Evolutionary conservation across 257 asterid species (phyloP), one percentile per base, ranked within the genome.

Genomic region (Nicotiana attenuata): DNA sequence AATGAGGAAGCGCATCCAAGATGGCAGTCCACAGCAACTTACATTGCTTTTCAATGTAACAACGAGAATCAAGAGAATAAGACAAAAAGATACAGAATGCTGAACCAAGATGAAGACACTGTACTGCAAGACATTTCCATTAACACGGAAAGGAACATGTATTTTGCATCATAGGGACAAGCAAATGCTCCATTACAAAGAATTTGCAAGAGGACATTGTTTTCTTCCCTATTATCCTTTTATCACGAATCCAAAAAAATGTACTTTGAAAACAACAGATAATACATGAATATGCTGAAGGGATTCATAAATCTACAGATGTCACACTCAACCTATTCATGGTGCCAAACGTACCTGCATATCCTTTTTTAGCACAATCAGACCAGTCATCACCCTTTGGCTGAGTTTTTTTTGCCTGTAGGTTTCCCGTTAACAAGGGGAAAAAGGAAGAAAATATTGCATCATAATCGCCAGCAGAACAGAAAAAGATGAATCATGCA

Each of bases 281-380:
- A 69, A 71, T 22, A 35, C 9, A 35, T 35, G 41, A 35, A 35
- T 35, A 35, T 35, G 41, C 41, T 35, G 35, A 31, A n/a, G n/a
- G n/a, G n/a, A n/a, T n/a, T 11, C 38, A 73, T 73, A 47, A 71
- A 73, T 22, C 15, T 13, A 47, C 11, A 22, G 78, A 71, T 47
- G 20, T 10, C 41, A 73, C 26, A 24, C 33, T 22, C 41, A 24
- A 24, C 8, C 61, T 73, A 73, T 47, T 47, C 79, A 47, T 47
- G 22, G 24, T 73, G 41, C 6, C 6, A 47, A 0, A 15, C 84
- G 1, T 83, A 95, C 99, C 97, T 85, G 98, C 91, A 85, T 93
- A 95, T 83, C 99, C 99, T 45, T 84, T 87, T 89, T 89, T 92
- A 78, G 99, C 98, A 81, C 99, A 93, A 0, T 94, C 97, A 16